Evolutionary conservation across 2,329 filamentous ascomycete species (phyloP).

Genomic region (Beauveria medogensis): DNA sequence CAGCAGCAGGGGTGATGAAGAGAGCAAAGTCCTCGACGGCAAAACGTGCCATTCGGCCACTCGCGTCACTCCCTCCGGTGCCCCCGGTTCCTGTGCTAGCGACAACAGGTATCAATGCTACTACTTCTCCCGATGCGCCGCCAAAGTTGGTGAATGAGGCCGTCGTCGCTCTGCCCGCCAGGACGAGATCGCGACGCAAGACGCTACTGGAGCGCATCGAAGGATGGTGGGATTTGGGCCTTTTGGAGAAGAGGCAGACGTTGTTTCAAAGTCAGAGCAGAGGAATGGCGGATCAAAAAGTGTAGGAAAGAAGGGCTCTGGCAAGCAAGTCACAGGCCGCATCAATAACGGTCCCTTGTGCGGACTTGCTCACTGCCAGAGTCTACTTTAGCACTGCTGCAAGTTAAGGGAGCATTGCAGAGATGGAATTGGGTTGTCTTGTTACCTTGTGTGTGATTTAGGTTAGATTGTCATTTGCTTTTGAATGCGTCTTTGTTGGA

Average conservation of each 20-base stretch:
- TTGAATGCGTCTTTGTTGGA: not conserved
- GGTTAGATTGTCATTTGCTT: not conserved
- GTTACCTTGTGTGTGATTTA: not conserved
- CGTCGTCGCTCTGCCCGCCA: not conserved
- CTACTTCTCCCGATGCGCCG: not conserved
- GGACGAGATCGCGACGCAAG: constrained; percentile 31
- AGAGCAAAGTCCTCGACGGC: constrained; percentile 10
- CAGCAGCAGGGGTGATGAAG: constrained; percentile 15
- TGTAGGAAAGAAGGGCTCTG: not conserved
- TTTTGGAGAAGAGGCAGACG: constrained; percentile 38
- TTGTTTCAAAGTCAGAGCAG: constrained; percentile 20
- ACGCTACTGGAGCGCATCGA: constrained; percentile 41
- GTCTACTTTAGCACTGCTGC: not conserved
- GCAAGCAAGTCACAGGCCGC: not conserved
- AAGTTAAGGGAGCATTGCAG: not conserved
- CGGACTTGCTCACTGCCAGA: not conserved
- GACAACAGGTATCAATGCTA: not conserved
- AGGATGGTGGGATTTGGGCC: constrained; percentile 47
- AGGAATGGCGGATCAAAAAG: constrained; percentile 9
- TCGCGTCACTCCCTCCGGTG: constrained; percentile 23
- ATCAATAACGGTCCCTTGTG: not conserved
- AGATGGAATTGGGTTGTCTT: not conserved
- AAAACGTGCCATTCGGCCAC: constrained; percentile 12
- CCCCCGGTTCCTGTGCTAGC: constrained; percentile 15
- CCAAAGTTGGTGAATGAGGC: constrained; percentile 2